Base-by-base conservation (phyloP, 345 rosid genomes). In the Microthlaspi erraticum region DNA sequence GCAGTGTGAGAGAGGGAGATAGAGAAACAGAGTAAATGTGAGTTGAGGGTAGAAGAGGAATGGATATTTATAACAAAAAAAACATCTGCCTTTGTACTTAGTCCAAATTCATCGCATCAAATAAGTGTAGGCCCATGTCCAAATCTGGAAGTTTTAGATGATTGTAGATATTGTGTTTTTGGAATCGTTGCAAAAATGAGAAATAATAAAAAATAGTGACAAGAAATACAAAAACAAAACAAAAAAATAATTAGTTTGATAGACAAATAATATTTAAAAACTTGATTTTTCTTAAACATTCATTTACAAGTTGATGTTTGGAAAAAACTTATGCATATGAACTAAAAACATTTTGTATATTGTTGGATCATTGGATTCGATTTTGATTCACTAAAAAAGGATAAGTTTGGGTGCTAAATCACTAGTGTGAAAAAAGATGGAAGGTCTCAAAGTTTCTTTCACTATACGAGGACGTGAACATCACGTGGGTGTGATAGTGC, bases 71-170 rank as follows among this genome's bases (percentile, higher is more conserved):
- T 67, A 74, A 67, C 61, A 34, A 52, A 12, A 67, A 31, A 56
- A 56, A 7, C 32, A 67, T 67, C 43, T 33, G 73, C 33, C 33
- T 50, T 13, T 23, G 8, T 66, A 32, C 67, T 66, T 39, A 54
- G 72, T 73, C 77, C 36, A 66, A 32, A 59, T 73, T 74, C 78
- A 74, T 66, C 31, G 61, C 61, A 66, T 74, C 32, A 59, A 38
- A 29, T 57, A 33, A 23, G 71, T 23, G 71, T 52, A 52, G 67
- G 55, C 1, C 42, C 61, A 50, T 0, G 3, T 31, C 5, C 32
- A 66, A 64, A 58, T 58, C 32, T 49, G 54, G 50, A 58, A 59
- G 3, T 12, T 73, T 57, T 49, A 41, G 6, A 61, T 61, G 62
- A 18, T 39, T 60, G 50, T 31, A 43, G 55, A 59, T 61, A 10